A percentile compares a stretch with the other conserved stretches of the same genome.
phyloP scores from a whole-genome alignment of 495 filamentous ascomycete species.

The Penicillium herquei region DNA sequence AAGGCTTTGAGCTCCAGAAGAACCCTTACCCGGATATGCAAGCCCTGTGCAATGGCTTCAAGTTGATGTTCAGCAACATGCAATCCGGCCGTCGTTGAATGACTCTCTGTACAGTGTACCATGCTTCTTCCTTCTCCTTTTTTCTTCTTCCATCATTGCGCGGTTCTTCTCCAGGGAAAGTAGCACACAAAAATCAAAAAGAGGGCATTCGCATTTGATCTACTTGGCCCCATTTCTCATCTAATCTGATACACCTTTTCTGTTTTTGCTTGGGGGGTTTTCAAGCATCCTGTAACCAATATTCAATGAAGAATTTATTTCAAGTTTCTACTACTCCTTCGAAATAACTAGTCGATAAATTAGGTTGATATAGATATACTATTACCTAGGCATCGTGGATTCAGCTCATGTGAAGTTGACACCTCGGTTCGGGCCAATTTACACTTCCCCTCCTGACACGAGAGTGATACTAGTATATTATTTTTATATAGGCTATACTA shows the following conservation, averaged over 20 bases:
- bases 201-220: conserved; percentile 21
- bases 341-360: not conserved
- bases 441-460: conserved; percentile 3
- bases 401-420: conserved; percentile 12
- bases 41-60: conserved; percentile 88
- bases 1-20: conserved; percentile 82
- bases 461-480: not conserved
- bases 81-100: conserved; percentile 32
- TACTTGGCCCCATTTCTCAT: conserved; percentile 4
- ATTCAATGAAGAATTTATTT: conserved; percentile 12
- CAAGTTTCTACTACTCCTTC: not conserved
- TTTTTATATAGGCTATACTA: no score
- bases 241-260: conserved; percentile 28
- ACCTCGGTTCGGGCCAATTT: conserved; percentile 21
- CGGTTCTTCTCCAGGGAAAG: not conserved
- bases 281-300: conserved; percentile 22
- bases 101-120: conserved; percentile 27
- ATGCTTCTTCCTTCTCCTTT: conserved; percentile 8
- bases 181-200: conserved; percentile 14
- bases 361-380: not conserved
- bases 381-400: not conserved
- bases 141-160: not conserved
- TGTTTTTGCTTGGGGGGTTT: conserved; percentile 15
- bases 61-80: conserved; percentile 60
- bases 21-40: conserved; percentile 90